Evolutionary conservation across 306 rosid genomes (phyloP), one percentile per base, ranked within the genome.

Genomic region (Mimosa bimucronata): DNA sequence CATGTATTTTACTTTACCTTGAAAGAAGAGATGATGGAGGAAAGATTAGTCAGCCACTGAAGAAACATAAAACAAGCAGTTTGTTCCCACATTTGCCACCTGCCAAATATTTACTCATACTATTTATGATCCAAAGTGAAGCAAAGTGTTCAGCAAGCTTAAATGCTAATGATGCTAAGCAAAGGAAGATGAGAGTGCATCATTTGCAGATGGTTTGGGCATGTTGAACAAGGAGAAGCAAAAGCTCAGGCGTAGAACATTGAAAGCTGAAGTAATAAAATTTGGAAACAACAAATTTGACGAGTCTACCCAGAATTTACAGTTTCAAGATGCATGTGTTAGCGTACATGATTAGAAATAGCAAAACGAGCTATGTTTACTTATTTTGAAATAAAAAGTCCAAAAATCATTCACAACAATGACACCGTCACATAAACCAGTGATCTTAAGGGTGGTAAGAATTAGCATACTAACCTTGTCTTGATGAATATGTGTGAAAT

Each of bases 61-160:
- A 77, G 75, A 80, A 69, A 83, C 40, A 77, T 79, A 64, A 86
- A 82, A 73, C 71, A 23, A 40, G 45, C 79, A 80, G 80, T 85
- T 77, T 42, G 88, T 78, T 90, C 93, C 94, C 85, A 81, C 57
- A 71, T 85, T 80, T 89, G 94, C 93, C 97, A 95, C 92, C 99
- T 95, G 89, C 79, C 83, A 83, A 72, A 88, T 70, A 77, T 74
- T 82, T 77, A 71, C 29, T 67, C 74, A 66, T 70, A 37, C 66
- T 70, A 76, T 73, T 83, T 71, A 66, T 79, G 64, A 76, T 57
- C 81, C 16, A n/a, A 73, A 64, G 55, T 65, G 15, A 30, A 76
- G 60, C 29, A n/a, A n/a, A n/a, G n/a, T n/a, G n/a, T n/a, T n/a
- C 4, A 25, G 67, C 77, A 52, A 55, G 28, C 66, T 62, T 66